Percentiles rank a stretch among this genome's conserved stretches.
Evolutionary conservation across 2,329 filamentous ascomycete genomes (phyloP).

Genomic region (Claviceps monticola): DNA sequence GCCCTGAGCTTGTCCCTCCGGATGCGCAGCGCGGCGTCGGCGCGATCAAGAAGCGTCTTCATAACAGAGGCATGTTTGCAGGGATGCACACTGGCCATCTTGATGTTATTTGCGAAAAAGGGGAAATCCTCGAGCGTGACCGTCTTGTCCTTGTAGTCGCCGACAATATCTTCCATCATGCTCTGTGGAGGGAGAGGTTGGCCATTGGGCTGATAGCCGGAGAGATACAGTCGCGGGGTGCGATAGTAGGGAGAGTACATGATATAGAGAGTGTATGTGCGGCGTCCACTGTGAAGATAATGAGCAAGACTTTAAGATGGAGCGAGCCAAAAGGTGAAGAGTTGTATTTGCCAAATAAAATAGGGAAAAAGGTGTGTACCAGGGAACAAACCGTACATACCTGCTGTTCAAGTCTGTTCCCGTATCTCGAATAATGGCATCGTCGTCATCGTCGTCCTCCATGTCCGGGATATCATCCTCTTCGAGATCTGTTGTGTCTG

Average conservation of each 20-base stretch:
- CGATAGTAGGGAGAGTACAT: conserved; percentile 96
- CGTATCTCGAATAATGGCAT: conserved; percentile 83
- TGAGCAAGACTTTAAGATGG: background rate
- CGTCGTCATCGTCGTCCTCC: conserved; percentile 95
- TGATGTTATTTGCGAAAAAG: conserved; percentile 80
- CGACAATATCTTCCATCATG: conserved; percentile 96
- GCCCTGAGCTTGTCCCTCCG: conserved; percentile 67
- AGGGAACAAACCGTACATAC: conserved; percentile 17
- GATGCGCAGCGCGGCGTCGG: conserved; percentile 82
- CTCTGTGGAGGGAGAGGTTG: conserved; percentile 68
- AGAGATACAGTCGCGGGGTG: conserved; percentile 88
- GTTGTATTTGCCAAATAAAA: background rate
- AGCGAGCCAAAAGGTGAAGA: background rate
- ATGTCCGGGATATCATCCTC: conserved; percentile 90
- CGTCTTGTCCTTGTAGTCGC: conserved; percentile 96
- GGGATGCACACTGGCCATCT: conserved; percentile 93
- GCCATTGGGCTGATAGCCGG: conserved; percentile 68
- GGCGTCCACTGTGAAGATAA: conserved; percentile 48
- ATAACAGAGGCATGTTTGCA: conserved; percentile 97
- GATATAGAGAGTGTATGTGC: conserved; percentile 97
- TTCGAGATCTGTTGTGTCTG: conserved; percentile 54
- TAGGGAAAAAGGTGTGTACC: background rate
- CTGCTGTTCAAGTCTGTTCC: conserved; percentile 31
- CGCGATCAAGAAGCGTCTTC: conserved; percentile 92
- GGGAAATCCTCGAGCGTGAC: conserved; percentile 96